Evolutionary conservation across 2,329 filamentous ascomycete genomes (phyloP).

Genomic region (Ploettnerulaceae sp.): DNA sequence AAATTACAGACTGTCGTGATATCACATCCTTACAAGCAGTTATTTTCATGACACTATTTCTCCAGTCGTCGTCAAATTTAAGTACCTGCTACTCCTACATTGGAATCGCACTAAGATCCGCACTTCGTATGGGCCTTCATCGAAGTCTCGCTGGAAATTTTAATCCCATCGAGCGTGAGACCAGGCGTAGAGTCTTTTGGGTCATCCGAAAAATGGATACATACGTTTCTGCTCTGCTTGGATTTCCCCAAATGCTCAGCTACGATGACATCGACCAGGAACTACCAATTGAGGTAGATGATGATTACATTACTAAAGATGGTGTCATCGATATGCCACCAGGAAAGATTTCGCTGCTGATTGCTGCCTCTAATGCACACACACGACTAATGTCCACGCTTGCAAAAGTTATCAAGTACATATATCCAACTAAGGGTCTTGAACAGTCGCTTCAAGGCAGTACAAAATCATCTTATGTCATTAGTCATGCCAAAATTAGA

Average conservation of each 20-base stretch:
- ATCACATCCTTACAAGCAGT: slow-evolving; percentile 69
- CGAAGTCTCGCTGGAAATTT: slow-evolving; percentile 62
- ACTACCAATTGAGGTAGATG: slow-evolving; percentile 59
- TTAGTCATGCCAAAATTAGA: slow-evolving; percentile 59
- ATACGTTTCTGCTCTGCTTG: slow-evolving; percentile 62
- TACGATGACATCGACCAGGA: slow-evolving; percentile 64
- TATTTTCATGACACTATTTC: slow-evolving; percentile 74
- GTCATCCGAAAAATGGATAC: slow-evolving; percentile 66
- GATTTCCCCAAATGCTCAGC: slow-evolving; percentile 59
- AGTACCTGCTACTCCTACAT: slow-evolving; percentile 78
- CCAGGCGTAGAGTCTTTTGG: slow-evolving; percentile 61
- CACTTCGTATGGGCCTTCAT: slow-evolving; percentile 74
- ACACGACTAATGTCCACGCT: slow-evolving; percentile 59
- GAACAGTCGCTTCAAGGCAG: slow-evolving; percentile 39
- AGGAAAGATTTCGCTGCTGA: slow-evolving; percentile 49
- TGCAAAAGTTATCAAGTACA: slow-evolving; percentile 57
- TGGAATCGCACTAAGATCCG: slow-evolving; percentile 69
- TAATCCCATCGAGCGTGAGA: slow-evolving; percentile 58
- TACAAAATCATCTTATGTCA: slow-evolving; percentile 48
- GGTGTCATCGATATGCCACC: slow-evolving; percentile 51
- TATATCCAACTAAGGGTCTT: slow-evolving; percentile 59
- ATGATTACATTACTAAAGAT: slow-evolving; percentile 59
- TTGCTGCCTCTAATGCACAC: slow-evolving; percentile 63
- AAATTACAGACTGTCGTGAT: slow-evolving; percentile 66
- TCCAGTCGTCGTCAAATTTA: slow-evolving; percentile 74